Evolutionary conservation across 306 rosid species (phyloP).

Genomic region (Calophaca sinica): DNA sequence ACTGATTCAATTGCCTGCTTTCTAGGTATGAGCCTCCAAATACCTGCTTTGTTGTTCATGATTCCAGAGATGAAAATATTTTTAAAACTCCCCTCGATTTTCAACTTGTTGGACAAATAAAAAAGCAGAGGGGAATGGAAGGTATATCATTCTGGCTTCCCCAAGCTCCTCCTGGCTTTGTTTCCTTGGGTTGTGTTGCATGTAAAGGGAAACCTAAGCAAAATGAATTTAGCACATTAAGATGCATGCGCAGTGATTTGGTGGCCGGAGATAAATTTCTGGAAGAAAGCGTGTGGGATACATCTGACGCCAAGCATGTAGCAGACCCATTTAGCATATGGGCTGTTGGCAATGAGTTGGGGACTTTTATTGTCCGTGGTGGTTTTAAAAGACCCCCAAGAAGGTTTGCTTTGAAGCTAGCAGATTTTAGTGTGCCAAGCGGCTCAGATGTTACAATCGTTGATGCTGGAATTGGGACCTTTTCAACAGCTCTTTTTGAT

Average conservation of each 20-base stretch:
- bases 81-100: constrained; percentile 79
- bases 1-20: constrained; percentile 31
- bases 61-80: constrained; percentile 69
- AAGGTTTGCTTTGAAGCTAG: constrained; percentile 90
- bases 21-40: constrained; percentile 94
- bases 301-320: constrained; percentile 73
- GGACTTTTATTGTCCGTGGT: constrained; percentile 81
- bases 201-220: constrained; percentile 80
- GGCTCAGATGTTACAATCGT: constrained; percentile 76
- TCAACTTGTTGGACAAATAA: constrained; percentile 83
- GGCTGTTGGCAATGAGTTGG: constrained; percentile 87
- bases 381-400: constrained; percentile 92
- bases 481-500: constrained; percentile 93
- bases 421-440: constrained; percentile 68
- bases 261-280: constrained; percentile 82
- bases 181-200: constrained; percentile 88
- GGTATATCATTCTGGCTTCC: constrained; percentile 90
- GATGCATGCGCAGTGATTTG: constrained; percentile 91
- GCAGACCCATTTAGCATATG: constrained; percentile 79
- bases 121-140: constrained; percentile 90
- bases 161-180: constrained; percentile 96
- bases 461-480: constrained; percentile 82
- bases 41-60: constrained; percentile 81
- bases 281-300: constrained; percentile 94
- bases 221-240: constrained; percentile 69